Percentiles rank a stretch among this genome's conserved stretches.
phyloP scores from a whole-genome alignment of 2,329 filamentous ascomycete species.

The Aureobasidium sp. region DNA sequence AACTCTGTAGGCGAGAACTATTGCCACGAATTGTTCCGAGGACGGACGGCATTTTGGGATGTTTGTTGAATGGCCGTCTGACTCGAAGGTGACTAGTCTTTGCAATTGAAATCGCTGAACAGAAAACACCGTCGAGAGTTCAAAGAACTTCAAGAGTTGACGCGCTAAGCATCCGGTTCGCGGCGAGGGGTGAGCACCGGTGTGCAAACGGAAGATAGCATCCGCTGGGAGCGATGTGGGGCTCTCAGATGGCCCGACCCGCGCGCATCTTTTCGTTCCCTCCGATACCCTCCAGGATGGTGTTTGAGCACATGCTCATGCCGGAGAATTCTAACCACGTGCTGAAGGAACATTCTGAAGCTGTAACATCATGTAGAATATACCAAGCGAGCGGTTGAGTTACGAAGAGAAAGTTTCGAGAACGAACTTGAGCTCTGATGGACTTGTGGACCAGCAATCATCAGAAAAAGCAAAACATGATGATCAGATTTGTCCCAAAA shows the following conservation, averaged over 20 bases:
- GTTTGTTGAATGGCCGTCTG: neutral
- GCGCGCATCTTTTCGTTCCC: conserved; percentile 7
- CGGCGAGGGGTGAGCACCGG: conserved; percentile 10
- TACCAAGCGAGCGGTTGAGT: neutral
- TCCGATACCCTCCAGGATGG: neutral
- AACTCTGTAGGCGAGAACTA: neutral
- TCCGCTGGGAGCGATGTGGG: conserved; percentile 12
- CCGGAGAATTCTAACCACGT: neutral
- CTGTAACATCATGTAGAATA: neutral
- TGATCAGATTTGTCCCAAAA: conserved; percentile 1
- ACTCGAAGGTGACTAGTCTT: neutral
- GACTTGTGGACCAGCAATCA: neutral
- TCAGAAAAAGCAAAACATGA: conserved; percentile 1
- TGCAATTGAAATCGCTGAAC: conserved; percentile 1
- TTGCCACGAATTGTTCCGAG: neutral
- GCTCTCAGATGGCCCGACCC: conserved; percentile 13
- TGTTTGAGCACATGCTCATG: conserved; percentile 1
- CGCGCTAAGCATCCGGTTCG: conserved; percentile 11
- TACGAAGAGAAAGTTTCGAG: neutral
- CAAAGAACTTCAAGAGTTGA: neutral
- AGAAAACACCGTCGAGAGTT: neutral
- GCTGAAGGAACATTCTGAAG: neutral
- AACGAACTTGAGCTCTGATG: neutral
- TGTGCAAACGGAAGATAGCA: conserved; percentile 9
- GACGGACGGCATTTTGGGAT: no score